Percentiles rank a stretch among this genome's conserved stretches.
Evolutionary conservation across 768 basidiomycete species (phyloP).

Genomic region (Boletus fagicola): DNA sequence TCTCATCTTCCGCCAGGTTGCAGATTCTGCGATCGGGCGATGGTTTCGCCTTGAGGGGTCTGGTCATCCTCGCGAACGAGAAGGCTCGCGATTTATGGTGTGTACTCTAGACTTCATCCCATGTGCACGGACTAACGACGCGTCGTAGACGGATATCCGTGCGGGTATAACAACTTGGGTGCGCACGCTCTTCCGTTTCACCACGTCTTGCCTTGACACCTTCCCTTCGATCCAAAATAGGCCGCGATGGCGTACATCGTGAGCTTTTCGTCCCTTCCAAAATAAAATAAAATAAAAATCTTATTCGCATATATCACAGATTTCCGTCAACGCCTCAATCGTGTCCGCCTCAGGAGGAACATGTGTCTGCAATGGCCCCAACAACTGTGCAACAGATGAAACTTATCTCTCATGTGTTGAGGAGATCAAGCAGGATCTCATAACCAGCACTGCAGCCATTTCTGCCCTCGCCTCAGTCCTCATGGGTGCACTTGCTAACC

Average conservation of each 20-base stretch:
- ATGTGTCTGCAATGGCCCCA: slow-evolving; percentile 65
- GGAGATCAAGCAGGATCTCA: slow-evolving; percentile 71
- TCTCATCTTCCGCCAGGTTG: slow-evolving; percentile 31
- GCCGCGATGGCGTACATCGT: slow-evolving; percentile 87
- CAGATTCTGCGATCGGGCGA: slow-evolving; percentile 46
- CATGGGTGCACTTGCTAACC: slow-evolving; percentile 82
- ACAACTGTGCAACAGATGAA: slow-evolving; percentile 53
- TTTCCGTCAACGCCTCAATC: slow-evolving; percentile 84
- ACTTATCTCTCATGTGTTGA: slow-evolving; percentile 56
- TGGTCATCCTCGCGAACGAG: slow-evolving; percentile 59
- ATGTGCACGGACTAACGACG: slow-evolving; percentile 7
- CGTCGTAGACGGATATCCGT: slow-evolving; percentile 64
- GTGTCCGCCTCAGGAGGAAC: slow-evolving; percentile 76
- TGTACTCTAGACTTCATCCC: slow-evolving; percentile 13
- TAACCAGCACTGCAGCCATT: slow-evolving; percentile 79
- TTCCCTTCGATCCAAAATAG: slow-evolving; percentile 29
- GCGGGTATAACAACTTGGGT: slow-evolving; percentile 84
- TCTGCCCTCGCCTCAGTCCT: slow-evolving; percentile 72
- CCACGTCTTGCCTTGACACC: slow-evolving; percentile 4
- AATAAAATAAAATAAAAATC: background rate
- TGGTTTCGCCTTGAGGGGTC: slow-evolving; percentile 77
- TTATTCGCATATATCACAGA: slow-evolving; percentile 39
- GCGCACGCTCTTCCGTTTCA: slow-evolving; percentile 23
- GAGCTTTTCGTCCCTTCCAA: slow-evolving; percentile 21
- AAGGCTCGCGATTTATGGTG: slow-evolving; percentile 62